Evolutionary conservation across 768 basidiomycete genomes (phyloP).

Genomic region (Megacollybia marginata): DNA sequence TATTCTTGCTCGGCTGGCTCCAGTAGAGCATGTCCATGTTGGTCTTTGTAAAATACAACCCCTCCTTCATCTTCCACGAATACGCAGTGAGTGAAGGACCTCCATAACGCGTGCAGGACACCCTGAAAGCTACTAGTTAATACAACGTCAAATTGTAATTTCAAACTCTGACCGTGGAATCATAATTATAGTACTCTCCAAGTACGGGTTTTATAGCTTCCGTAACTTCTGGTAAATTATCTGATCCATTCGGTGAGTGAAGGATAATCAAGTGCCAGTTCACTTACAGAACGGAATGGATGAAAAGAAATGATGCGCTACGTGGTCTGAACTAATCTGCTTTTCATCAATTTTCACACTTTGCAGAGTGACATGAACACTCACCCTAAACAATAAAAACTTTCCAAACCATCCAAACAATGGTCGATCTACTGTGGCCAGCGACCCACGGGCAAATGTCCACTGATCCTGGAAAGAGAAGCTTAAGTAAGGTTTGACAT

Average conservation of each 20-base stretch:
- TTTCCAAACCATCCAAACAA: slow-evolving; percentile 53
- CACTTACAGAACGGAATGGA: slow-evolving; percentile 51
- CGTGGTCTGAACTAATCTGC: slow-evolving; percentile 41
- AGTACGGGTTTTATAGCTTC: slow-evolving; percentile 40
- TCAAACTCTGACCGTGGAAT: slow-evolving; percentile 35
- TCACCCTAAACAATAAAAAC: slow-evolving; percentile 48
- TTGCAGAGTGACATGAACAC: slow-evolving; percentile 6
- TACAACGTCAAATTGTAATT: slow-evolving; percentile 7
- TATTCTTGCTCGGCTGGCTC: slow-evolving; percentile 1
- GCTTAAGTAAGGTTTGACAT: background rate
- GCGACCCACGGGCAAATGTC: slow-evolving; percentile 54
- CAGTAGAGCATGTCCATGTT: slow-evolving; percentile 31
- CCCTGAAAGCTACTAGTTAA: background rate
- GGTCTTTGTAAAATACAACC: slow-evolving; percentile 50
- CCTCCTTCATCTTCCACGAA: slow-evolving; percentile 52
- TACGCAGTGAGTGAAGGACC: slow-evolving; percentile 51
- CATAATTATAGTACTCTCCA: slow-evolving; percentile 43
- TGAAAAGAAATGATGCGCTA: slow-evolving; percentile 57
- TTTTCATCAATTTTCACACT: background rate
- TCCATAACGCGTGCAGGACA: slow-evolving; percentile 34
- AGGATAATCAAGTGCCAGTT: slow-evolving; percentile 1
- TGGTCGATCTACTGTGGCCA: slow-evolving; percentile 53
- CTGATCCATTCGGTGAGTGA: slow-evolving; percentile 22
- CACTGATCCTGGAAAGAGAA: slow-evolving; percentile 32
- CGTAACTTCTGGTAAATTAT: slow-evolving; percentile 39